Conservation (phyloP, 164 flowering plant species). For the Nymphaea thermarum region DNA sequence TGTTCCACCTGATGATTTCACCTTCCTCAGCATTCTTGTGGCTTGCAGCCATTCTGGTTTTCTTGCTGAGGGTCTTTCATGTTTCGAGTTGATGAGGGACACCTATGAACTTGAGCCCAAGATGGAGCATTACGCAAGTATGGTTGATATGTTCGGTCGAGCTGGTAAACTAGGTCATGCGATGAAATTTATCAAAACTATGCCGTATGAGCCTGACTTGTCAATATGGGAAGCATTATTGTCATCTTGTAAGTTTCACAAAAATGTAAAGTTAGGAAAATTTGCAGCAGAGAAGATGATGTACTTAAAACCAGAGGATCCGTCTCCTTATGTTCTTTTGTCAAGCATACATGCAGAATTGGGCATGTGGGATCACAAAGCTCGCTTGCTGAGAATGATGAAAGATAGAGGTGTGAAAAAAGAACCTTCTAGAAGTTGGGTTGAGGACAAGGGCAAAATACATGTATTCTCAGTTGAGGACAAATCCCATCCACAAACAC, state of each 20-base stretch:
- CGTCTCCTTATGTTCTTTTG: slow-evolving; percentile 39
- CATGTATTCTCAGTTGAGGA: slow-evolving; percentile 48
- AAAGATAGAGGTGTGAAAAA: slow-evolving; percentile 35
- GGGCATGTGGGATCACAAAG: slow-evolving; percentile 50
- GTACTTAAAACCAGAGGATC: slow-evolving; percentile 23
- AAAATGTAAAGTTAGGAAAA: slow-evolving; percentile 45
- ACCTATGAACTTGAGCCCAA: slow-evolving; percentile 32
- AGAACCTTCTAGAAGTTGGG: slow-evolving; percentile 70
- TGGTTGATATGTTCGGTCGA: slow-evolving; percentile 66
- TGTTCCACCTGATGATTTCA: slow-evolving; percentile 48
- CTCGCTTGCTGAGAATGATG: slow-evolving; percentile 32
- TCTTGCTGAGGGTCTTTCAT: slow-evolving; percentile 34
- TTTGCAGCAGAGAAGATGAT: slow-evolving; percentile 49
- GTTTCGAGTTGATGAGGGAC: slow-evolving; percentile 40
- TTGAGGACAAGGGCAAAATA: slow-evolving; percentile 34
- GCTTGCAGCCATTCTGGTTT: slow-evolving; percentile 55
- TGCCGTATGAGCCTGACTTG: slow-evolving; percentile 52
- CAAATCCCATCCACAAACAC: slow-evolving; percentile 33
- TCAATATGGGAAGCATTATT: slow-evolving; percentile 58
- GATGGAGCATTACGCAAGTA: slow-evolving; percentile 63
- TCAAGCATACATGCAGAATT: slow-evolving; percentile 55
- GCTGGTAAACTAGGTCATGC: slow-evolving; percentile 61
- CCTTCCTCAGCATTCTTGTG: slow-evolving; percentile 53
- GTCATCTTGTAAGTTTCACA: slow-evolving; percentile 56
- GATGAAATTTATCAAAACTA: slow-evolving; percentile 31